Conservation (phyloP, 345 rosid genomes). For the Euclidium syriacum region DNA sequence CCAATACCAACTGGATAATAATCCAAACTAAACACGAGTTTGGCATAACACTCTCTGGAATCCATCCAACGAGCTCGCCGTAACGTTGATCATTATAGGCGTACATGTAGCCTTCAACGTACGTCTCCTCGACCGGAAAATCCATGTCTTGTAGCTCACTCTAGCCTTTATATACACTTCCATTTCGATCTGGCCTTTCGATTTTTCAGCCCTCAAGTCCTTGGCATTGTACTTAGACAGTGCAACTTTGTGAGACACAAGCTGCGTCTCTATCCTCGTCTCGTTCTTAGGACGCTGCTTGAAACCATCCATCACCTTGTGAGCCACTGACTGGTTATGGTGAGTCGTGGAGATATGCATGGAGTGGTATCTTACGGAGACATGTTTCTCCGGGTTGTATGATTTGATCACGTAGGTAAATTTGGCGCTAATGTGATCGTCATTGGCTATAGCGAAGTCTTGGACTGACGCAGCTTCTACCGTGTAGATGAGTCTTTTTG, state of each 20-base stretch:
- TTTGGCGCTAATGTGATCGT: slow-evolving; percentile 58
- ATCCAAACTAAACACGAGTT: slow-evolving; percentile 35
- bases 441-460: slow-evolving; percentile 40
- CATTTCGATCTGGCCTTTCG: slow-evolving; percentile 41
- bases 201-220: slow-evolving; percentile 42
- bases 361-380: slow-evolving; percentile 58
- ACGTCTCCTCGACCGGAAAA: slow-evolving; percentile 42
- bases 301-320: slow-evolving; percentile 46
- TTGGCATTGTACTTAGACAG: slow-evolving; percentile 34
- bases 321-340: slow-evolving; percentile 57
- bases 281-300: slow-evolving; percentile 54
- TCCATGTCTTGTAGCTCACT: slow-evolving; percentile 63
- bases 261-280: slow-evolving; percentile 44
- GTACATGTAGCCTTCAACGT: slow-evolving; percentile 45
- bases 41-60: slow-evolving; percentile 42
- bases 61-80: slow-evolving; percentile 30
- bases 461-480: slow-evolving; percentile 53
- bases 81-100: slow-evolving; percentile 41
- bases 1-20: not conserved
- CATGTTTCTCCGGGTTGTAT: slow-evolving; percentile 53
- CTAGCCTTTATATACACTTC: slow-evolving; percentile 50
- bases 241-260: slow-evolving; percentile 44
- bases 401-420: slow-evolving; percentile 48
- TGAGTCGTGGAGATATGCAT: slow-evolving; percentile 47
- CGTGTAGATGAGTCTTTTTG: slow-evolving; percentile 46